Evolutionary conservation across 1,284 basidiomycete species (phyloP).

Genomic region (Heterobasidion irregulare): DNA sequence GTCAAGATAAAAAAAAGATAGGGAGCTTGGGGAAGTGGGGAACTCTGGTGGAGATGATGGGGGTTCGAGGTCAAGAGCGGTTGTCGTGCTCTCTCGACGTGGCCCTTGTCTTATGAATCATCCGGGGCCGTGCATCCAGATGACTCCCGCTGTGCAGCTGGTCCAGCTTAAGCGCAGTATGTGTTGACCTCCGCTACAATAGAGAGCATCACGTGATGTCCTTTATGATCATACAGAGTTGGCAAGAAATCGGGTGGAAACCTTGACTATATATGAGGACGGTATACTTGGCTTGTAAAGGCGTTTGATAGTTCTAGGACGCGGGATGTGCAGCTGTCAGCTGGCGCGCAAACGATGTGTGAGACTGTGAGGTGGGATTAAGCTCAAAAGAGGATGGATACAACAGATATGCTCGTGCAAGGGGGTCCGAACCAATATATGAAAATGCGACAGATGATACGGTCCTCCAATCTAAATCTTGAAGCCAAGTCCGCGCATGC

Average conservation of each 20-base stretch:
- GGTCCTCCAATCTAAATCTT: slow-evolving; percentile 30
- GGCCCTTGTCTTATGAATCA: not conserved
- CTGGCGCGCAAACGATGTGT: not conserved
- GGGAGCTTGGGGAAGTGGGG: not conserved
- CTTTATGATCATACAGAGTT: too few species aligned
- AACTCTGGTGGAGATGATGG: not conserved
- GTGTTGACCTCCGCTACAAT: too few species aligned
- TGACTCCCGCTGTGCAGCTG: too few species aligned
- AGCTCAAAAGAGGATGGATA: not conserved
- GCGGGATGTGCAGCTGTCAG: not conserved
- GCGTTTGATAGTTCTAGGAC: not conserved
- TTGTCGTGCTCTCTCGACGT: not conserved
- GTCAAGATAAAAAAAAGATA: not conserved
- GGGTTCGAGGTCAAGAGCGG: slow-evolving; percentile 1
- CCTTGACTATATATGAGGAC: too few species aligned
- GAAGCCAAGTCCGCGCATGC: slow-evolving; percentile 88
- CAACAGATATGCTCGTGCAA: not conserved
- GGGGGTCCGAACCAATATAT: not conserved
- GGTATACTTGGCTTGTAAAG: too few species aligned
- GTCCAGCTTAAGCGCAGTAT: too few species aligned
- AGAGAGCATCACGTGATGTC: too few species aligned
- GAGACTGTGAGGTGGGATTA: not conserved
- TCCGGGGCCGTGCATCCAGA: not conserved
- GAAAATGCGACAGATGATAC: not conserved
- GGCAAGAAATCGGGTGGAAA: too few species aligned